Evolutionary conservation across 2,329 filamentous ascomycete species (phyloP), one percentile per base, ranked within the genome.

Genomic region (Exophiala lecanii-corni): DNA sequence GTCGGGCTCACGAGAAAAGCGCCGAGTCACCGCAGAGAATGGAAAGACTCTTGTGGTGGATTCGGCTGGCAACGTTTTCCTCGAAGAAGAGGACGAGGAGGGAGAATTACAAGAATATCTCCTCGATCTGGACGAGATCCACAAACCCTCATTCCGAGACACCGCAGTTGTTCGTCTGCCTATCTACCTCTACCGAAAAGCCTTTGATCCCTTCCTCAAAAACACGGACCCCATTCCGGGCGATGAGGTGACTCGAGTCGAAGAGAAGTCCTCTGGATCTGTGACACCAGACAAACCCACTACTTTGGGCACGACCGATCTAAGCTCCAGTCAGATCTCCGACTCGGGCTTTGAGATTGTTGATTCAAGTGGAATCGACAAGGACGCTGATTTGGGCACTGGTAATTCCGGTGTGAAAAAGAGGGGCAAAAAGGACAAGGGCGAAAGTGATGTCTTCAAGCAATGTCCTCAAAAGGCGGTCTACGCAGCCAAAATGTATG

Each of bases 21-120:
- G 91, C 74, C 78, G 87, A 25, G 87, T 97, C 12, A 79, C 89
- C 18, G 91, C 89, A 2, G 85, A 95, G 72, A 98, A 98, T 58
- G 92, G 92, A 55, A 98, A 97, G 72, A 75, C 94, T 1, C 72
- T 98, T 26, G 83, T 98, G 43, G 92, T 98, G 3, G 91, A 98
- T 66, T 87, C 86, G 1, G 72, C 84, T 7, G 92, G 92, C 19
- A 89, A 96, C 57, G 92, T 98, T 9, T 98, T 87, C 61, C 73
- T 98, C n/a, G 89, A 97, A 66, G 86, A 94, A 60, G 78, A 87
- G 57, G 87, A 88, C 39, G 89, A 89, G 55, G 87, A 96, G 17
- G 92, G 92, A 40, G 80, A 86, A 42, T 76, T 80, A 21, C 78
- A 85, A 55, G 87, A 96, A 62, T 94, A 83, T 61, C 70, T 96